Conservation (phyloP, 2,329 filamentous ascomycete species). For the Hirsutella thompsonii region DNA sequence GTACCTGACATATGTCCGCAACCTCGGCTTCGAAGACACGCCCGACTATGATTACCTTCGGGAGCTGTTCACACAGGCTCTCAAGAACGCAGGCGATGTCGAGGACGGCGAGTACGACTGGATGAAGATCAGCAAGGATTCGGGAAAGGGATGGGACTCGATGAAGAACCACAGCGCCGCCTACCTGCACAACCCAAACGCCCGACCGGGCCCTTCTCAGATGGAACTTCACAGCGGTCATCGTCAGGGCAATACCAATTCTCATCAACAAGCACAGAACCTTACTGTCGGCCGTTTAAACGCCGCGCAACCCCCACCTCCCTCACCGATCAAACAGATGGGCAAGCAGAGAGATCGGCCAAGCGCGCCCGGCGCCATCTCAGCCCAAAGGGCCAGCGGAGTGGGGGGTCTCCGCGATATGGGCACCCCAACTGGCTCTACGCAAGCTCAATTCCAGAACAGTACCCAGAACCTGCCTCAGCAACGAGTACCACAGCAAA, state of each 20-base stretch:
- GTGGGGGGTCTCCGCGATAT: conserved; percentile 62
- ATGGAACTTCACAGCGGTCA: conserved; percentile 70
- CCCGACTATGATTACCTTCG: conserved; percentile 97
- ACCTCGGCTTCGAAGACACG: conserved; percentile 95
- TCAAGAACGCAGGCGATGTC: conserved; percentile 87
- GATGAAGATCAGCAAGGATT: conserved; percentile 86
- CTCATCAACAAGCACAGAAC: conserved; percentile 48
- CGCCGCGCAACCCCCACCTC: conserved; percentile 80
- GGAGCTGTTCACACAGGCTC: conserved; percentile 87
- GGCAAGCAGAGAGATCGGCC: conserved; percentile 62
- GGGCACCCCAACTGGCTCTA: conserved; percentile 77
- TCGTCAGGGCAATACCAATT: conserved; percentile 50
- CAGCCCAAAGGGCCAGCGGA: conserved; percentile 65
- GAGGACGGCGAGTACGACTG: conserved; percentile 99
- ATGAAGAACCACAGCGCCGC: conserved; percentile 50
- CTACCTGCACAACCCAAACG: conserved; percentile 64
- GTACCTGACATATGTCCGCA: conserved; percentile 93
- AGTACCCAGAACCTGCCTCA: conserved; percentile 77
- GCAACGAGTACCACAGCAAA: conserved; percentile 47
- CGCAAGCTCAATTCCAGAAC: conserved; percentile 92
- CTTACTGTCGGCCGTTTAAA: conserved; percentile 84
- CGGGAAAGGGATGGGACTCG: conserved; percentile 78
- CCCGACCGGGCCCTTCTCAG: conserved; percentile 66
- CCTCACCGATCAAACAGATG: conserved; percentile 71
- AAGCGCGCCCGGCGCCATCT: conserved; percentile 64